phyloP scores from a whole-genome alignment of 2,329 filamentous ascomycete species.

The Verticillium nubilum region DNA sequence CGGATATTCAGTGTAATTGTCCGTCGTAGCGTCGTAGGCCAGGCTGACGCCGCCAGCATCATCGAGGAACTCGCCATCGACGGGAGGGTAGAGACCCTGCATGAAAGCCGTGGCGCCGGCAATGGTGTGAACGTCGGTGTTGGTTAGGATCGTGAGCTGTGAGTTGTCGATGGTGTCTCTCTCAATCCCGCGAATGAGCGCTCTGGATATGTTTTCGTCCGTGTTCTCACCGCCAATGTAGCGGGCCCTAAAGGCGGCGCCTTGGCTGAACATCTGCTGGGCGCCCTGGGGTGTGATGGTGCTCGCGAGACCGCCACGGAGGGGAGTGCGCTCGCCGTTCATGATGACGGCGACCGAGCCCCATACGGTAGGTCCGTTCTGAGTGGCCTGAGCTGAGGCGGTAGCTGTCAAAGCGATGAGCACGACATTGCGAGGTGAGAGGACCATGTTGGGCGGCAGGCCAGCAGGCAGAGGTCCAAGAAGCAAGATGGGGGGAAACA shows the following conservation, averaged over 20 bases:
- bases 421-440: neutral
- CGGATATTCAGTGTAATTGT: slow-evolving; percentile 56
- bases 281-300: slow-evolving; percentile 48
- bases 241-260: slow-evolving; percentile 40
- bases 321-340: slow-evolving; percentile 49
- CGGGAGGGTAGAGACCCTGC: slow-evolving; percentile 79
- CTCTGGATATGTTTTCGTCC: neutral
- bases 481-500: neutral
- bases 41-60: slow-evolving; percentile 26
- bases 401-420: neutral
- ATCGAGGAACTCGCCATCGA: slow-evolving; percentile 30
- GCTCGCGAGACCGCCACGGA: slow-evolving; percentile 19
- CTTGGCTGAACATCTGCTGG: slow-evolving; percentile 44
- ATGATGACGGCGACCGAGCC: slow-evolving; percentile 42
- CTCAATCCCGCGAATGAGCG: slow-evolving; percentile 36
- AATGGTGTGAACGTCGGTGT: slow-evolving; percentile 44
- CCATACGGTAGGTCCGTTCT: slow-evolving; percentile 34
- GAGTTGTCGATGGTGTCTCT: slow-evolving; percentile 40
- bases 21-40: slow-evolving; percentile 33
- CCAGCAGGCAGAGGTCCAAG: neutral
- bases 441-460: neutral
- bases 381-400: neutral
- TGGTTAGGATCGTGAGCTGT: slow-evolving; percentile 37
- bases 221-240: slow-evolving; percentile 31
- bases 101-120: slow-evolving; percentile 71